Conservation (phyloP, 2,329 filamentous ascomycete genomes). For the Epicoccum sorghinum region DNA sequence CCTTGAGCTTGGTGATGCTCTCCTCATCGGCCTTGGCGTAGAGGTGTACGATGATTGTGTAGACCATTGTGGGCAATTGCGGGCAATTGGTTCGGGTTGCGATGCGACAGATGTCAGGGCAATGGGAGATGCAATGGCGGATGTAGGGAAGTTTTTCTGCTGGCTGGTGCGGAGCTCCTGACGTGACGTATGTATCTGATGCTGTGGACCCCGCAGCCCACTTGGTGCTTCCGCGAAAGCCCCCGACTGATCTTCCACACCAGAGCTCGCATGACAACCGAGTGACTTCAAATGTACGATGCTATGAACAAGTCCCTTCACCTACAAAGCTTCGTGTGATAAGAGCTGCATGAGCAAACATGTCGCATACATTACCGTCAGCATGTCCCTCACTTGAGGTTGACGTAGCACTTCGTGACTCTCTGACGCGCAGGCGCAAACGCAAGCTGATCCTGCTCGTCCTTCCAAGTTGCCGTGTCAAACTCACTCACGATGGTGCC, state of each 20-base stretch:
- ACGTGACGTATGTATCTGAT: conserved; percentile 9
- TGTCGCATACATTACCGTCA: not conserved
- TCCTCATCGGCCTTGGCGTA: conserved; percentile 71
- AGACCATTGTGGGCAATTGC: conserved; percentile 59
- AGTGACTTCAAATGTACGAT: not conserved
- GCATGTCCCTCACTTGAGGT: conserved; percentile 23
- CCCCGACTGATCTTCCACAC: conserved; percentile 12
- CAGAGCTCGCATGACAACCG: not conserved
- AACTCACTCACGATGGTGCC: conserved; percentile 31
- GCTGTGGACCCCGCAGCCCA: conserved; percentile 19
- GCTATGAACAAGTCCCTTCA: not conserved
- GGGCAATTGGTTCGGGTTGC: too few species aligned
- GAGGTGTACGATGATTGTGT: conserved; percentile 72
- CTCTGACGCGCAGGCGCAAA: conserved; percentile 35
- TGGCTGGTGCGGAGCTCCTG: conserved; percentile 7
- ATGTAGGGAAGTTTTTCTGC: conserved; percentile 11
- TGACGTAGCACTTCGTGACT: conserved; percentile 33
- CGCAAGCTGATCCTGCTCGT: conserved; percentile 29
- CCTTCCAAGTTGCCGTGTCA: conserved; percentile 26
- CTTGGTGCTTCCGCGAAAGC: conserved; percentile 12
- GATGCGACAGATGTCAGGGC: not conserved
- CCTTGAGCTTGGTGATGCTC: conserved; percentile 69
- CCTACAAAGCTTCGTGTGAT: not conserved
- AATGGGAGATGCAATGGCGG: not conserved
- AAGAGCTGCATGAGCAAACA: not conserved